Evolutionary conservation across 2,329 filamentous ascomycete species (phyloP), one percentile per base, ranked within the genome.

Genomic region (Colletotrichum euphorbiae): DNA sequence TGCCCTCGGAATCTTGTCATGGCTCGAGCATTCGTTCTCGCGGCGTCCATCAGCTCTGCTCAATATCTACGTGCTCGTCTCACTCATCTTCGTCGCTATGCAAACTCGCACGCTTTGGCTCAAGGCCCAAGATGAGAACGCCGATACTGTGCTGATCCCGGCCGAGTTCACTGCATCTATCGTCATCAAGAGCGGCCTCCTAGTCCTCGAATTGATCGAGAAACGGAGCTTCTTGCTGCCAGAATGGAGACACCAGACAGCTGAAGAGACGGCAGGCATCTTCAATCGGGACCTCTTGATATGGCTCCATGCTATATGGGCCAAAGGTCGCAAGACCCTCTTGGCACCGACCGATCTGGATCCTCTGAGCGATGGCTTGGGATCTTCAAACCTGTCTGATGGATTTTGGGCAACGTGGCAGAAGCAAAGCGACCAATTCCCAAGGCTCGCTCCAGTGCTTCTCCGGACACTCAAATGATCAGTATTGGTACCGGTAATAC

Each of bases 261-360:
- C 71, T 6, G 81, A 75, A 51, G 79, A 73, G 31, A 77, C 71
- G 57, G 80, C 72, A 61, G 73, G 76, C 4, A 62, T 79, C 1
- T 74, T 75, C 13, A 73, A 72, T 3, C 69, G 78, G 0, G 71
- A 72, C 0, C 70, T 78, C 3, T 78, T 75, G 11, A 73, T 76
- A 1, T 83, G 81, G 73, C 67, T 78, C 12, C 74, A 77, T 31
- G 72, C 70, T 17, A 69, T 82, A 11, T 77, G 79, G 36, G 51
- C 78, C 1, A 58, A 57, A 0, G 79, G 78, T 3, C 80, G 77
- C 65, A 64, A 69, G n/a, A 74, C 72, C 11, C 56, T 77, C 11
- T 62, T 80, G 13, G 63, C 57, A 4, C 61, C 78, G 2, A 64
- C 76, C 15, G 75, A 79, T 46, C 72, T 80, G 3, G 58, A 66